Evolutionary conservation across 208 protist genomes (phyloP), one percentile per base, ranked within the genome.

Genomic region (Lotmaria passim): DNA sequence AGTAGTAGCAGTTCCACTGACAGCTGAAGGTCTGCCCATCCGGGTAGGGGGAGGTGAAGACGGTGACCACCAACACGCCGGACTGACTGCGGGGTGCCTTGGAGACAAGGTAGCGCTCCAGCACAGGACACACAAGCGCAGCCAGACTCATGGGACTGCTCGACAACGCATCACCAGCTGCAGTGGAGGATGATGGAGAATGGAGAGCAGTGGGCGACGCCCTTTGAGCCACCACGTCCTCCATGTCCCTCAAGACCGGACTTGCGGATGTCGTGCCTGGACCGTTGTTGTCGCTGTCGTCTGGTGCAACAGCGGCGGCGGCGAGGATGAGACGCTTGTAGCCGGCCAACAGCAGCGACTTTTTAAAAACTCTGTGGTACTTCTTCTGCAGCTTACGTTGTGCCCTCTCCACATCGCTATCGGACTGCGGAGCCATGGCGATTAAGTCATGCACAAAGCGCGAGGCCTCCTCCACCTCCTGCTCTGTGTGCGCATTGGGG

Each of bases 1-100:
- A 97, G 78, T 97, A 97, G 79, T 97, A 93, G 83, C 93, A 97
- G 73, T 97, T 93, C 91, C 93, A 97, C 75, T 95, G 73, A 69
- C 93, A 97, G 63, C 87, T 95, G 65, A 97, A 97, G 55, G 65
- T 76, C 68, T 94, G 90, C 30, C 83, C 86, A 21, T 88, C 79
- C 11, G 93, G 93, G 75, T 93, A 95, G 2, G 93, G 71, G 3
- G 90, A 96, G 33, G 93, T 97, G 78, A 97, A 95, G 30, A 97
- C 91, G 11, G 93, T 97, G 34, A 97, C 86, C 21, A 97, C 93
- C 8, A 97, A 76, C 41, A 97, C 93, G n/a, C 93, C 93, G 0
- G 89, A 95, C 73, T 96, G 91, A 47, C 91, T 96, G 31, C 90
- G 83, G 3, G 88, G 82, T 0, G 87, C 88, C 81, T 97, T 97